A percentile compares a stretch with the other conserved stretches of the same genome.
Conservation (phyloP, 495 filamentous ascomycete species). For the Xylaria flabelliformis region DNA sequence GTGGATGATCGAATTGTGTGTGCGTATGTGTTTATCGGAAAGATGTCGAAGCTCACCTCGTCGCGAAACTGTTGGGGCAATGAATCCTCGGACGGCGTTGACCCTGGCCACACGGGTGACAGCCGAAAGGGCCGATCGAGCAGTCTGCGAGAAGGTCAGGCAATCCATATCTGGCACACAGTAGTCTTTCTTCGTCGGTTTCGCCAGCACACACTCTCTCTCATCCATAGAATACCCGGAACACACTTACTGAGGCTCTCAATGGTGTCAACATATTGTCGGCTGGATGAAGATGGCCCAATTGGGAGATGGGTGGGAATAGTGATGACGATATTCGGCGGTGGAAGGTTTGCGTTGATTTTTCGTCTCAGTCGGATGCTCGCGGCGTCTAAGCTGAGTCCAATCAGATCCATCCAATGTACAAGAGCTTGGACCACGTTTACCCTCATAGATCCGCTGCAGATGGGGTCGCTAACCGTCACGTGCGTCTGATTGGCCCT, state of each 20-base stretch:
- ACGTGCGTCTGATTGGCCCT: constrained; percentile 11
- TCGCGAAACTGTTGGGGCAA: constrained; percentile 73
- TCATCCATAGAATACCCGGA: not conserved
- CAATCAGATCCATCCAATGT: constrained; percentile 28
- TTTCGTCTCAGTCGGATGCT: constrained; percentile 22
- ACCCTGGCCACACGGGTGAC: constrained; percentile 74
- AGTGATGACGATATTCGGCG: constrained; percentile 19
- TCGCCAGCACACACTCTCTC: not conserved
- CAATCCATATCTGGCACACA: not conserved
- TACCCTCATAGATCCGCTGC: not conserved
- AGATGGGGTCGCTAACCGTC: not conserved
- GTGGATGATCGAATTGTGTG: not conserved
- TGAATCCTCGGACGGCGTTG: constrained; percentile 79
- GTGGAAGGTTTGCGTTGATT: constrained; percentile 32
- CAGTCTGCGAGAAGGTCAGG: constrained; percentile 52
- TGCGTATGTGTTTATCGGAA: constrained; percentile 35
- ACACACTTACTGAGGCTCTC: constrained; percentile 26
- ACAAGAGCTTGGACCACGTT: constrained; percentile 41
- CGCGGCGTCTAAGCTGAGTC: constrained; percentile 9
- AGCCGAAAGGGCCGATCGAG: constrained; percentile 73
- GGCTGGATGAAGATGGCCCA: constrained; percentile 21
- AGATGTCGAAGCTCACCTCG: constrained; percentile 63
- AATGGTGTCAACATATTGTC: constrained; percentile 26
- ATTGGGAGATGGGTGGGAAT: constrained; percentile 23
- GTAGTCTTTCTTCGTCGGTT: not conserved